These are phyloP conservation scores for Sporodiniella umbellata DNA, from an alignment of 371 early-diverging fungal genomes.

Conservation along the genomic window DNA sequence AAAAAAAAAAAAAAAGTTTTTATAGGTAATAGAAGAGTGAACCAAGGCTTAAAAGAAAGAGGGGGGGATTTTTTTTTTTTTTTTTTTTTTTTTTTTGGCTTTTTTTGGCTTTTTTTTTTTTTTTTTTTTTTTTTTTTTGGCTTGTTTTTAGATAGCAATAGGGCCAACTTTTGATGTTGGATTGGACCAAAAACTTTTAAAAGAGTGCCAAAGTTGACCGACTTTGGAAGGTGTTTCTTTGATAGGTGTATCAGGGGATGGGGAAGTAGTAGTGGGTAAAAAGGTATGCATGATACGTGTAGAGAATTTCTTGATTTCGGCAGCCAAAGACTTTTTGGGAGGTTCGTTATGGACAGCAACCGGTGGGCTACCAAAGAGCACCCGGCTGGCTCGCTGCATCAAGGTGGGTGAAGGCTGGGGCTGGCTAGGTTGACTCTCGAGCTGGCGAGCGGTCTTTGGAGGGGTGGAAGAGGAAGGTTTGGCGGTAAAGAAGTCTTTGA, in stretches of 20 bases:
- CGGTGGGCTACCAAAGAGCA: background rate
- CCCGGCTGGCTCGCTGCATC: too few species aligned
- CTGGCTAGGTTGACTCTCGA: background rate
- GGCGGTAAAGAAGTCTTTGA: slow-evolving; percentile 29
- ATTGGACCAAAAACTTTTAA: slow-evolving; percentile 37
- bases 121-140: too few species aligned
- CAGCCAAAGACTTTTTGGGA: slow-evolving; percentile 10
- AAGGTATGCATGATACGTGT: slow-evolving; percentile 9
- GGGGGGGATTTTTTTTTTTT: too few species aligned
- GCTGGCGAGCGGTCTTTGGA: background rate
- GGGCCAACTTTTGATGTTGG: slow-evolving; percentile 37
- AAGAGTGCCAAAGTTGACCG: slow-evolving; percentile 41
- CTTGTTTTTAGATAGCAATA: background rate
- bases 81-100: too few species aligned
- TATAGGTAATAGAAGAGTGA: too few species aligned
- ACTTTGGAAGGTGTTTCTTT: slow-evolving; percentile 15
- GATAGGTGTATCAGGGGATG: too few species aligned
- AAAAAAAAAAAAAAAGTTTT: too few species aligned
- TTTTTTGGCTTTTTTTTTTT: too few species aligned
- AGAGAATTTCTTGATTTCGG: slow-evolving; percentile 21
- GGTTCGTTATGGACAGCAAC: background rate
- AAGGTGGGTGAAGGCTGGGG: too few species aligned
- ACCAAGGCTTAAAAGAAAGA: too few species aligned
- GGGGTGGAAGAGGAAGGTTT: background rate
- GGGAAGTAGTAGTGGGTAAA: background rate